Conservation (phyloP, 2,329 filamentous ascomycete species). For the Salinomyces thailandicus region DNA sequence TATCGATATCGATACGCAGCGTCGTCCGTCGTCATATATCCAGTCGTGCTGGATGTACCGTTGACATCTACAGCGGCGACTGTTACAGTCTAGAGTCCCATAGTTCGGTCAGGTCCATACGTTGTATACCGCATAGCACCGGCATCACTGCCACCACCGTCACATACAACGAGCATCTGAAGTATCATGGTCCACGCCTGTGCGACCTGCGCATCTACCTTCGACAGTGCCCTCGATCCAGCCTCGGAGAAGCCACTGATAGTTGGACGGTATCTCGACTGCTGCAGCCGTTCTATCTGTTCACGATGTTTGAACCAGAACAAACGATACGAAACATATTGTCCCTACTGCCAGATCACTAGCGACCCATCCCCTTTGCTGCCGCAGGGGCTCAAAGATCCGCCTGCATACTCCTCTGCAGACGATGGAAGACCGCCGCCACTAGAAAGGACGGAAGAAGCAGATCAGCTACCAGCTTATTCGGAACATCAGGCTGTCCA, state of each 20-base stretch:
- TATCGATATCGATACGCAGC: no score
- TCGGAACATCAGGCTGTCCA: slow-evolving; percentile 23
- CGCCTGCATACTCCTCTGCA: slow-evolving; percentile 50
- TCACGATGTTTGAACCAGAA: slow-evolving; percentile 60
- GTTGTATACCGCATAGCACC: no score
- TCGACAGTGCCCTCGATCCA: slow-evolving; percentile 14
- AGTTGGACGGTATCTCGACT: slow-evolving; percentile 52
- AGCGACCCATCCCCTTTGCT: slow-evolving; percentile 45
- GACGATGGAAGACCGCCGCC: slow-evolving; percentile 26
- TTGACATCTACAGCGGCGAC: no score
- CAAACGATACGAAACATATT: slow-evolving; percentile 54
- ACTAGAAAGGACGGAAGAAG: slow-evolving; percentile 12
- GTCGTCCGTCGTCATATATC: no score
- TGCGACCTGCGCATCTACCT: slow-evolving; percentile 24
- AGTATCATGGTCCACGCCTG: slow-evolving; percentile 17
- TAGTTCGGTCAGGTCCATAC: no score
- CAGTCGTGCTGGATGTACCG: no score
- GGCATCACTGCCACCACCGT: no score
- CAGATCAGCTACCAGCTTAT: slow-evolving; percentile 38
- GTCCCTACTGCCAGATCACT: slow-evolving; percentile 69
- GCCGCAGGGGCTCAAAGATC: slow-evolving; percentile 55
- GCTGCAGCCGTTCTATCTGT: slow-evolving; percentile 63
- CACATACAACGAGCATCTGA: not conserved
- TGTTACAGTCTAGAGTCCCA: no score
- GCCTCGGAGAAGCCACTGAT: slow-evolving; percentile 49